Evolutionary conservation across 495 filamentous ascomycete genomes (phyloP).

Genomic region (Evernia prunastri): DNA sequence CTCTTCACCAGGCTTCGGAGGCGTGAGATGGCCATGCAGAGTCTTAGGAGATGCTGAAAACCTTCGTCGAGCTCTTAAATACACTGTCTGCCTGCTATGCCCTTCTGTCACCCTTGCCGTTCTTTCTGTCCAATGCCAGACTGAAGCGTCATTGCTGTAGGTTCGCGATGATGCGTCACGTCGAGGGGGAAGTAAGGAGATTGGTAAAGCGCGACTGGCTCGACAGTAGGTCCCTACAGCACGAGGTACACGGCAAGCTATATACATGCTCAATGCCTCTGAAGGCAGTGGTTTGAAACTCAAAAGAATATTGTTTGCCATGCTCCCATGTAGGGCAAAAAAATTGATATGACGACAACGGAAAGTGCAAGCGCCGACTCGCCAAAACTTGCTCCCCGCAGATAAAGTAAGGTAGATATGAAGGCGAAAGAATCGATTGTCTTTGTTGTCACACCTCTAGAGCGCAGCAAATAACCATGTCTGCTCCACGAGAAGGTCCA

Average conservation of each 20-base stretch:
- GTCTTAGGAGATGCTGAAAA: slow-evolving; percentile 60
- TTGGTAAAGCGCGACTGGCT: neutral
- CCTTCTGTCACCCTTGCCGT: neutral
- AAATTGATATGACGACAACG: slow-evolving; percentile 14
- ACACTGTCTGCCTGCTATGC: neutral
- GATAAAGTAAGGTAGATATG: neutral
- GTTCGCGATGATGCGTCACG: neutral
- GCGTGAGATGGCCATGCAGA: slow-evolving; percentile 70
- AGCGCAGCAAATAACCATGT: slow-evolving; percentile 26
- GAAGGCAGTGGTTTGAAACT: neutral
- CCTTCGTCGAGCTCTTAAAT: slow-evolving; percentile 37
- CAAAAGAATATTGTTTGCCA: neutral
- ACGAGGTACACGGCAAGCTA: slow-evolving; percentile 4
- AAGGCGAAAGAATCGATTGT: neutral
- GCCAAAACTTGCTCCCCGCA: slow-evolving; percentile 15
- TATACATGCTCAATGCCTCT: slow-evolving; percentile 14
- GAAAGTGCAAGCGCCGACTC: slow-evolving; percentile 9
- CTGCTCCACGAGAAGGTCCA: slow-evolving; percentile 51
- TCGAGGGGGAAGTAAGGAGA: neutral
- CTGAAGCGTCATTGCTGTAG: neutral
- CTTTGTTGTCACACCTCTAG: neutral
- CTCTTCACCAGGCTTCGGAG: slow-evolving; percentile 93
- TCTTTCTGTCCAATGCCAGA: neutral
- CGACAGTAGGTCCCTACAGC: slow-evolving; percentile 10
- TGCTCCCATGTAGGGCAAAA: neutral